Evolutionary conservation across 2,329 filamentous ascomycete species (phyloP).

Genomic region (Chaetomium olivaceum): DNA sequence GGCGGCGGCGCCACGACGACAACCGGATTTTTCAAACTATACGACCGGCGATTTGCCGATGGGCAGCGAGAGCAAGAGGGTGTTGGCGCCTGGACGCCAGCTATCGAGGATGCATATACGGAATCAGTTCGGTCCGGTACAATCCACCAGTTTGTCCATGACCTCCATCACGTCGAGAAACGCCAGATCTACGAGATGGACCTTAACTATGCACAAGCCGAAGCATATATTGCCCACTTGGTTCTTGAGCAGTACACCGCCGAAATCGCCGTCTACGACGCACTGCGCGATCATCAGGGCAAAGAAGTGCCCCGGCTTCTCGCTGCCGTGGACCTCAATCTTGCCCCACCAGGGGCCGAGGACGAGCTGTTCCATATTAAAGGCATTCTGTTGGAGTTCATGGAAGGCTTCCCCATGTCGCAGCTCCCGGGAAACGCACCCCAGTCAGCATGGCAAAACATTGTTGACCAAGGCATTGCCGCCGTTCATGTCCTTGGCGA

Average conservation of each 20-base stretch:
- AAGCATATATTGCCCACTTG: neutral
- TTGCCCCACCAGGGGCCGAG: neutral
- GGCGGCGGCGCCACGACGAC: neutral
- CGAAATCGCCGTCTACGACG: neutral
- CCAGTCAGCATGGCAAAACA: neutral
- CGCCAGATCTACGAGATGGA: neutral
- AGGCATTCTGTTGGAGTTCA: neutral
- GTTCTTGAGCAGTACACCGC: neutral
- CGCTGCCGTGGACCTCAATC: neutral
- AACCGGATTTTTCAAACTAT: neutral
- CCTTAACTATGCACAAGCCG: neutral
- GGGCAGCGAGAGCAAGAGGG: neutral
- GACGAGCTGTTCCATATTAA: neutral
- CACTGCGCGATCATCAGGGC: neutral
- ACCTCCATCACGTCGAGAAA: too few species aligned
- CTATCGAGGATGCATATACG: neutral
- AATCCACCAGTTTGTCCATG: neutral
- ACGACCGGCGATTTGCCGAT: neutral
- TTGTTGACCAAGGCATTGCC: neutral
- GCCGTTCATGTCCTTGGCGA: neutral
- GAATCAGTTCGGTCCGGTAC: neutral
- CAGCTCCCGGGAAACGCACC: neutral
- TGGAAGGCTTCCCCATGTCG: neutral
- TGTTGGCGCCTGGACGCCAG: neutral
- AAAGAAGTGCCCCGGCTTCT: neutral